phyloP scores from a whole-genome alignment of 768 basidiomycete species.

The Mycena albidolilacea region DNA sequence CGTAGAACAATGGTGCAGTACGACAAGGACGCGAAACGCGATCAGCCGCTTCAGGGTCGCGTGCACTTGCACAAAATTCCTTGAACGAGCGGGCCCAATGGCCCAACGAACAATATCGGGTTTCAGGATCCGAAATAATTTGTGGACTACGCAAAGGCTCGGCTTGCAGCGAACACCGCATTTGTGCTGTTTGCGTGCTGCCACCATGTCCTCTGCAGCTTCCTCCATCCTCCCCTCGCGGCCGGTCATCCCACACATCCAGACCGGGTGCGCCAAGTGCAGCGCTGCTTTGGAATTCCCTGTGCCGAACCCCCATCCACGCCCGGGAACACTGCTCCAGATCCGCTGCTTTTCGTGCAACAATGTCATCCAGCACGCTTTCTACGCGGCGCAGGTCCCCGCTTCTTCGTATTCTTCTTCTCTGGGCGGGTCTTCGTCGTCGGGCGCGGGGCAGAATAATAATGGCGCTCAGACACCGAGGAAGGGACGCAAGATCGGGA shows the following conservation, averaged over 20 bases:
- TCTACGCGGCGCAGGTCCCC: conserved; percentile 76
- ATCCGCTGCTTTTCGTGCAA: conserved; percentile 82
- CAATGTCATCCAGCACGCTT: conserved; percentile 71
- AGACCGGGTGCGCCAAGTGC: conserved; percentile 74
- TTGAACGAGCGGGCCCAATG: not conserved
- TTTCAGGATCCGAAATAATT: conserved; percentile 13
- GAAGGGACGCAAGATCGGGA: conserved; percentile 86
- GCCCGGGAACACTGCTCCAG: conserved; percentile 70
- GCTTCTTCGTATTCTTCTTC: conserved; percentile 19
- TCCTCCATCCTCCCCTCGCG: conserved; percentile 72
- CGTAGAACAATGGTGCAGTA: too few species aligned
- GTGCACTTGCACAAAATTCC: not conserved
- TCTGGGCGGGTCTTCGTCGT: conserved; percentile 35
- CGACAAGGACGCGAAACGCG: too few species aligned
- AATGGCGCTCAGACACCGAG: conserved; percentile 48
- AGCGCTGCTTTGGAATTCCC: conserved; percentile 75
- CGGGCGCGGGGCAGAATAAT: conserved; percentile 32
- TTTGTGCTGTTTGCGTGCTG: conserved; percentile 33
- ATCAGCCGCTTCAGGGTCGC: too few species aligned
- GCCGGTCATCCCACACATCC: conserved; percentile 76
- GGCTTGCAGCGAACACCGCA: conserved; percentile 38
- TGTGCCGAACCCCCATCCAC: conserved; percentile 71
- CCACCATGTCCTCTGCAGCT: conserved; percentile 62
- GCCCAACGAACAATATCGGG: not conserved
- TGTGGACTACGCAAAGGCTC: conserved; percentile 33